These are phyloP conservation scores for Neurospora tetraspora DNA, from an alignment of 495 filamentous ascomycete genomes.

Conservation along the genomic window DNA sequence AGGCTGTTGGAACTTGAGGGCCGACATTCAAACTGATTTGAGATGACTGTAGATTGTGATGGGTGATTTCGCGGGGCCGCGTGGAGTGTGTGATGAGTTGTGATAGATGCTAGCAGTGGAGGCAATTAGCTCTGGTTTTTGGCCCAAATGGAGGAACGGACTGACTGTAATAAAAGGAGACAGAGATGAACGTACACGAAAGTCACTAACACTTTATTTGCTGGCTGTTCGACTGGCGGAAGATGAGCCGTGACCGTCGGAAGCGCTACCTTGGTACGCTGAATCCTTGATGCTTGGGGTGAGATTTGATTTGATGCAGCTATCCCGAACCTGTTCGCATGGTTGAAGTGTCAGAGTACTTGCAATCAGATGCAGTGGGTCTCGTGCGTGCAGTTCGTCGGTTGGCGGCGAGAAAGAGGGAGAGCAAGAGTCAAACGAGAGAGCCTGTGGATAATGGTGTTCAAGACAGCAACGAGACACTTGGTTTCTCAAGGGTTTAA, in stretches of 20 bases:
- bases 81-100: neutral
- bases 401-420: slow-evolving; percentile 14
- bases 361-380: slow-evolving; percentile 32
- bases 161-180: neutral
- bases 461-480: slow-evolving; percentile 23
- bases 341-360: slow-evolving; percentile 23
- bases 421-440: neutral
- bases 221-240: neutral
- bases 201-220: neutral
- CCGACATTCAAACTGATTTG: slow-evolving; percentile 41
- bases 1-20: slow-evolving; percentile 36
- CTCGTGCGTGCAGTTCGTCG: slow-evolving; percentile 27
- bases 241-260: slow-evolving; percentile 14
- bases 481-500: slow-evolving; percentile 4
- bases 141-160: neutral
- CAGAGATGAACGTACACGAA: neutral
- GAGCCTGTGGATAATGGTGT: neutral
- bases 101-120: neutral
- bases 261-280: neutral
- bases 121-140: neutral
- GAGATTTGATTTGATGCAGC: slow-evolving; percentile 34
- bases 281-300: slow-evolving; percentile 5
- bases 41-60: neutral
- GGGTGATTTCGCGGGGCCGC: neutral
- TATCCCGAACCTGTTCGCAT: slow-evolving; percentile 43